phyloP scores from a whole-genome alignment of 306 rosid genomes.

The Casuarina equisetifolia region DNA sequence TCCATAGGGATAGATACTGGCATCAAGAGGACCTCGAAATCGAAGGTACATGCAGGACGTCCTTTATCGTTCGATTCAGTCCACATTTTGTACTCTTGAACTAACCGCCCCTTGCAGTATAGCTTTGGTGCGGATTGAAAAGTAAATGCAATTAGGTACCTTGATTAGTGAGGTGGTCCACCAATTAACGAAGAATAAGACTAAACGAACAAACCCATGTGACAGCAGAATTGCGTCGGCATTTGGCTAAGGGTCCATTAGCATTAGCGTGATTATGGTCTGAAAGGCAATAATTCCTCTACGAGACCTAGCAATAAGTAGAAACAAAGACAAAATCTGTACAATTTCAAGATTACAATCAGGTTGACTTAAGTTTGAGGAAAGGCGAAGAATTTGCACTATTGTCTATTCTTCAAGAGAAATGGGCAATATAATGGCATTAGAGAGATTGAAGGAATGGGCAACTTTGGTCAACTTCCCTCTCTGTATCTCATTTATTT shows the following conservation, averaged over 20 bases:
- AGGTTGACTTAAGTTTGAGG: no score
- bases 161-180: background rate
- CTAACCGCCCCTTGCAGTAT: background rate
- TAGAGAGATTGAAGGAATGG: no score
- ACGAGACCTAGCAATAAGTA: no score
- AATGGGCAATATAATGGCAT: no score
- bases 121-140: background rate
- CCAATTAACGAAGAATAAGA: background rate
- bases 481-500: background rate
- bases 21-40: background rate
- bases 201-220: background rate
- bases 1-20: background rate
- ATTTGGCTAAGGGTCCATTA: background rate
- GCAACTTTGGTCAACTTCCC: background rate
- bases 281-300: no score
- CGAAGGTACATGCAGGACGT: background rate
- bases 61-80: slow-evolving; percentile 6
- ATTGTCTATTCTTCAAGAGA: no score
- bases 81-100: background rate
- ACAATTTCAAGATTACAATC: no score
- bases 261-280: no score
- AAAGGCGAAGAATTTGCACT: background rate
- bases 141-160: background rate
- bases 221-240: background rate
- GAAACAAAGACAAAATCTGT: no score